phyloP scores from a whole-genome alignment of 2,329 filamentous ascomycete genomes.

The Cordyceps pruinosa region DNA sequence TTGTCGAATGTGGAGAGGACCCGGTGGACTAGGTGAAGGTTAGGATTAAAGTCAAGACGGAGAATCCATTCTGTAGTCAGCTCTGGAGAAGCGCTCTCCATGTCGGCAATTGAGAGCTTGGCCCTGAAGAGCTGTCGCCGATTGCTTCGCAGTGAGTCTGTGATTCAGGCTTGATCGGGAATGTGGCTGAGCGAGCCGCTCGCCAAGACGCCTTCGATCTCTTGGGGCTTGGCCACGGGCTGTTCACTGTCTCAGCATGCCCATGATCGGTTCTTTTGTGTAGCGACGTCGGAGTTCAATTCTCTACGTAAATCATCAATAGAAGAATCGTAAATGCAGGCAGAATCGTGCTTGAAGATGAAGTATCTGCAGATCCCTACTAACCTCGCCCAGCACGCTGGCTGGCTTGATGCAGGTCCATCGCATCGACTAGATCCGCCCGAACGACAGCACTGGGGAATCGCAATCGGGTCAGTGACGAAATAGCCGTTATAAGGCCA shows the following conservation, averaged over 20 bases:
- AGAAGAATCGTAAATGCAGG: no score
- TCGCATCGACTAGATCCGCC: no score
- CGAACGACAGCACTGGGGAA: no score
- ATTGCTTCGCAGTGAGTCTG: not conserved
- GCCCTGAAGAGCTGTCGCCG: not conserved
- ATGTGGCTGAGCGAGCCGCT: not conserved
- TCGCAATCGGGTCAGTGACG: no score
- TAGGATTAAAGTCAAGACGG: not conserved
- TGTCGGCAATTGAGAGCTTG: not conserved
- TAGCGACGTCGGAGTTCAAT: not conserved
- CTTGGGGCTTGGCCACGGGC: not conserved
- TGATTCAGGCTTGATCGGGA: not conserved
- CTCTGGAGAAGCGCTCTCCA: not conserved
- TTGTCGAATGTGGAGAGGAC: not conserved
- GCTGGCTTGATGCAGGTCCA: no score
- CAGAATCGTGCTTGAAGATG: no score
- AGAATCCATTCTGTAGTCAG: not conserved
- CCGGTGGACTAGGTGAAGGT: not conserved
- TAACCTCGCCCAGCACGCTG: no score
- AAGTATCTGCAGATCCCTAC: no score
- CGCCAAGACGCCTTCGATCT: constrained; percentile 3
- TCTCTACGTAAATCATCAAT: no score
- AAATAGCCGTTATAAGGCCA: no score
- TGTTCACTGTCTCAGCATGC: not conserved
- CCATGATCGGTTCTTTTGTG: no score